Evolutionary conservation across 2,329 filamentous ascomycete genomes (phyloP).

Genomic region (Colletotrichum scovillei): DNA sequence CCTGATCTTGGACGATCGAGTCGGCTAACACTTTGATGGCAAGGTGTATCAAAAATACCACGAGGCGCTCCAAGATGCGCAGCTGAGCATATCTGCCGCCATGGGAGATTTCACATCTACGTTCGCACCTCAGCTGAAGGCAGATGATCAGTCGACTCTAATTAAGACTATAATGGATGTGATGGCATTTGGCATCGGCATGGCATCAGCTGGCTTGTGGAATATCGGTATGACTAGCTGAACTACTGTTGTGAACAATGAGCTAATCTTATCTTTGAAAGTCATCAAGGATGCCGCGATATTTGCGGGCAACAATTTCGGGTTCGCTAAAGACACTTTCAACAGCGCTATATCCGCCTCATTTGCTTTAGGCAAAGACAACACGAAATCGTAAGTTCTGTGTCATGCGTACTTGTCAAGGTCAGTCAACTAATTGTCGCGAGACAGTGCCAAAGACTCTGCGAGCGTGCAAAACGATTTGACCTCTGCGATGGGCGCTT

Average conservation of each 20-base stretch:
- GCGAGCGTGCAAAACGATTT: background rate
- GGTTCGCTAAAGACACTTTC: constrained; percentile 6
- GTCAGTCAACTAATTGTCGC: background rate
- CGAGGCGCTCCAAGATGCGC: constrained; percentile 15
- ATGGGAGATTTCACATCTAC: constrained; percentile 11
- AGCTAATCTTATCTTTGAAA: background rate
- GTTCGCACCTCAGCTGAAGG: background rate
- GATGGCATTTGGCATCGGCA: background rate
- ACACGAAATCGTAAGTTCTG: background rate
- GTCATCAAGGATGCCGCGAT: constrained; percentile 9
- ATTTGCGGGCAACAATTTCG: background rate
- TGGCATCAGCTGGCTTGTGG: constrained; percentile 11
- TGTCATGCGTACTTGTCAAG: background rate
- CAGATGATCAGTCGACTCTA: background rate
- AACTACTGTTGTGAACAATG: background rate
- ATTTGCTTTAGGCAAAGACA: constrained; percentile 6
- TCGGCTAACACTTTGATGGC: background rate
- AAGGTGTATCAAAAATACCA: constrained; percentile 20
- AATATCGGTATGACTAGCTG: background rate
- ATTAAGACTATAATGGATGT: constrained; percentile 1
- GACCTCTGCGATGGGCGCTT: background rate
- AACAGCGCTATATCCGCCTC: background rate
- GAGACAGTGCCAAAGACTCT: constrained; percentile 12
- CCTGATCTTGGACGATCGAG: background rate
- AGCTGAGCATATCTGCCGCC: background rate